Percentiles rank a stretch among this genome's conserved stretches.
Conservation (phyloP, 108 stramenopile species). For the Pseudonitzschia pungens region DNA sequence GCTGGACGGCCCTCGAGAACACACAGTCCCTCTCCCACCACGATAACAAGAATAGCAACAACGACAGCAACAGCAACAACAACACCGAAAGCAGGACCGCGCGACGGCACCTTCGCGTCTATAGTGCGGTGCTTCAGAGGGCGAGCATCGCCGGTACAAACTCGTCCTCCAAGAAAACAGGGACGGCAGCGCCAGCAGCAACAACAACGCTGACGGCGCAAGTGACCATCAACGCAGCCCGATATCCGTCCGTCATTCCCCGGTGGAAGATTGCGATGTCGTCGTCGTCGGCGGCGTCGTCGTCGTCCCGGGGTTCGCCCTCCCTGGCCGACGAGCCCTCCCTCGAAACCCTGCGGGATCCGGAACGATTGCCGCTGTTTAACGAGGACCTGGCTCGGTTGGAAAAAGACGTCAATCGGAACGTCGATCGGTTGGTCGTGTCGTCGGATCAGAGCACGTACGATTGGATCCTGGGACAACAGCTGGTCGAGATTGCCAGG, state of each 20-base stretch:
- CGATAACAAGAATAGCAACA: no score
- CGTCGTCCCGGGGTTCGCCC: conserved; percentile 27
- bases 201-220: conserved; percentile 40
- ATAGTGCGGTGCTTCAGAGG: conserved; percentile 50
- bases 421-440: conserved; percentile 47
- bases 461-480: conserved; percentile 76
- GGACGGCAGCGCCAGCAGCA: no score
- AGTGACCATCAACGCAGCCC: conserved; percentile 44
- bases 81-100: neutral
- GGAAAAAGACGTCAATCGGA: conserved; percentile 51
- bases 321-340: conserved; percentile 32
- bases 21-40: neutral
- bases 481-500: conserved; percentile 37
- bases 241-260: conserved; percentile 62
- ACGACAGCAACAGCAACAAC: no score
- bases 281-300: conserved; percentile 15
- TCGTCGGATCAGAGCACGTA: conserved; percentile 53
- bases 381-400: conserved; percentile 46
- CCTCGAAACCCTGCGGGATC: conserved; percentile 22
- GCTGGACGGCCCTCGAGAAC: conserved; percentile 3
- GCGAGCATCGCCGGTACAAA: neutral
- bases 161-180: neutral
- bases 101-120: conserved; percentile 11
- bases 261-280: conserved; percentile 42
- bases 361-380: conserved; percentile 34